A percentile compares a stretch with the other conserved stretches of the same genome.
These are phyloP conservation scores for Fusarium solani-melongenae DNA, from an alignment of 2,329 filamentous ascomycete species.

Conservation along the genomic window DNA sequence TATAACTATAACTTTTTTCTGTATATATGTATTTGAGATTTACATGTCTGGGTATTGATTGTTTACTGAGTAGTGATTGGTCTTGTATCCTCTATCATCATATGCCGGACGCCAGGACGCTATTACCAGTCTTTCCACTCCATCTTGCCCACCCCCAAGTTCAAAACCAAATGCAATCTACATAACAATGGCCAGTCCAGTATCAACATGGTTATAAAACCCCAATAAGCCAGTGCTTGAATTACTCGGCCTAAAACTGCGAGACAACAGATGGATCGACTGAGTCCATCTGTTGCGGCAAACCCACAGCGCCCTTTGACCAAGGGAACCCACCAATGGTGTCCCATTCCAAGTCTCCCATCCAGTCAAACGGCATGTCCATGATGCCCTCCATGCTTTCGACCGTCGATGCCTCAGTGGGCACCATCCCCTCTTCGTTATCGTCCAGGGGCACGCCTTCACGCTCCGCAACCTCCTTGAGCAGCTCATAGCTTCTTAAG, in stretches of 20 bases:
- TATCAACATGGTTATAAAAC: background rate
- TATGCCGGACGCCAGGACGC: background rate
- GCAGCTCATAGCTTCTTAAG: slow-evolving; percentile 44
- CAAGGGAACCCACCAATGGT: slow-evolving; percentile 34
- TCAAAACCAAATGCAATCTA: background rate
- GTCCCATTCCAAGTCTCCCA: slow-evolving; percentile 39
- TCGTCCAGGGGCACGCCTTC: slow-evolving; percentile 29
- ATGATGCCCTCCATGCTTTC: slow-evolving; percentile 38
- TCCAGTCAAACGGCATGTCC: slow-evolving; percentile 43
- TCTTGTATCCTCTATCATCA: background rate
- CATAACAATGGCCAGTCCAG: background rate
- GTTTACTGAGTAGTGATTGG: background rate
- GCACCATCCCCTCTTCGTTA: slow-evolving; percentile 14
- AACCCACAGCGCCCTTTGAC: slow-evolving; percentile 9
- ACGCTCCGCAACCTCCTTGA: slow-evolving; percentile 49
- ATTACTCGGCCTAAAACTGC: slow-evolving; percentile 9
- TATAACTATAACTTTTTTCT: background rate
- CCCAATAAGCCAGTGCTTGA: background rate
- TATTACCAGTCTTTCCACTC: background rate
- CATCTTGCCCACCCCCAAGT: background rate
- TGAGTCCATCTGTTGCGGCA: slow-evolving; percentile 26
- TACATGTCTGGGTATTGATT: background rate
- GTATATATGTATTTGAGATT: background rate
- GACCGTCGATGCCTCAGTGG: background rate
- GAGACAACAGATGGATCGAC: slow-evolving; percentile 32